A percentile compares a stretch with the other conserved stretches of the same genome.
Evolutionary conservation across 1,139 yeast species (phyloP).

Genomic region (Yamadazyma blattariae): DNA sequence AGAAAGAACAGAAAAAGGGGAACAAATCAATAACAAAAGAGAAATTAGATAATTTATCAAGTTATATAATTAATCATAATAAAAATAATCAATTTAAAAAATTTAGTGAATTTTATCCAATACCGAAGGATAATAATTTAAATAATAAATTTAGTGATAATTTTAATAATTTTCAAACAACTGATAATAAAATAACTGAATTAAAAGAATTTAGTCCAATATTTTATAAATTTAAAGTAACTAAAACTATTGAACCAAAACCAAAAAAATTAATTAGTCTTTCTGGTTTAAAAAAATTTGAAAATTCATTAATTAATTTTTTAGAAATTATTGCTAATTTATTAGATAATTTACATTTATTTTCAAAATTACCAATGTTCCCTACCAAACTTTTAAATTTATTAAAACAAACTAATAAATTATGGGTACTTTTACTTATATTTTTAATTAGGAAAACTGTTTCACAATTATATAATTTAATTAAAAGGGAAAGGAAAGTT

Average conservation of each 20-base stretch:
- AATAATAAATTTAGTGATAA: too few species aligned
- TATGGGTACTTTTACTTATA: conserved; percentile 44
- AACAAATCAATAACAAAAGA: conserved; percentile 33
- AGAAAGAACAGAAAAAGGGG: conserved; percentile 32
- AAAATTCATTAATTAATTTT: conserved; percentile 26
- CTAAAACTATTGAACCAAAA: conserved; percentile 5
- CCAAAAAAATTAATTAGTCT: conserved; percentile 12
- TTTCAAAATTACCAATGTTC: conserved; percentile 44
- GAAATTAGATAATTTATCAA: conserved; percentile 26
- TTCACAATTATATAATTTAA: conserved; percentile 42
- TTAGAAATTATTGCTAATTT: conserved; percentile 40
- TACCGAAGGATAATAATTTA: conserved; percentile 11
- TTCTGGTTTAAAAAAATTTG: conserved; percentile 26
- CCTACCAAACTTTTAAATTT: conserved; percentile 31
- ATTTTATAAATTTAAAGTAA: conserved; percentile 20
- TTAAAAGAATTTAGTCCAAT: conserved; percentile 21
- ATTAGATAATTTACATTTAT: conserved; percentile 43
- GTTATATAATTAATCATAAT: conserved; percentile 17
- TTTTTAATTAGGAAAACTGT: conserved; percentile 43
- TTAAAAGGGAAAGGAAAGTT: conserved; percentile 38
- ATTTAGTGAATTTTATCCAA: conserved; percentile 14
- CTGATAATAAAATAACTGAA: background rate
- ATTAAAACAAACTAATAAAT: conserved; percentile 43
- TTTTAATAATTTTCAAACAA: background rate
- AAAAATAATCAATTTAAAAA: conserved; percentile 10